Conservation (phyloP, 306 rosid genomes). For the Phaseolus lunatus region DNA sequence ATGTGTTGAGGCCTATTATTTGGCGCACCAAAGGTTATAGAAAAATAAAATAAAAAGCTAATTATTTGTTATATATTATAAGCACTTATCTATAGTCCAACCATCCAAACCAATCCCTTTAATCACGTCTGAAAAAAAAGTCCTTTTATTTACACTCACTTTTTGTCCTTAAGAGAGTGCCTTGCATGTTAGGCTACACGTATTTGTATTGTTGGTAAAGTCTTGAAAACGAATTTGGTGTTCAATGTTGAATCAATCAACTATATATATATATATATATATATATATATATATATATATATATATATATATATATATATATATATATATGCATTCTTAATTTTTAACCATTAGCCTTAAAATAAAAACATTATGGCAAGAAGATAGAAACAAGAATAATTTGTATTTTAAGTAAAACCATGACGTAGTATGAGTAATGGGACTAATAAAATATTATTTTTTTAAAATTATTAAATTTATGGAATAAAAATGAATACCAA, state of each 20-base stretch:
- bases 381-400: too few relatives aligned
- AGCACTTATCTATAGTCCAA: not conserved
- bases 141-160: not conserved
- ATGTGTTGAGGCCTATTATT: not conserved
- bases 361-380: too few relatives aligned
- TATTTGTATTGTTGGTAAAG: not conserved
- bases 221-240: slow-evolving; percentile 2
- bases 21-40: not conserved
- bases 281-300: too few relatives aligned
- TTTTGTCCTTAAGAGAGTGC: not conserved
- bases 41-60: not conserved
- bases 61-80: not conserved
- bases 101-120: not conserved
- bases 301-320: too few relatives aligned
- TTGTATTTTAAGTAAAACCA: too few relatives aligned
- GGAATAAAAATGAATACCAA: not conserved
- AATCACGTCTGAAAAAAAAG: not conserved
- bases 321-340: too few relatives aligned
- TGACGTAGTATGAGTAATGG: too few relatives aligned
- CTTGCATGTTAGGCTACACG: slow-evolving; percentile 15
- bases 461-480: not conserved
- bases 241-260: not conserved
- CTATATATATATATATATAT: too few relatives aligned
- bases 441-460: too few relatives aligned
- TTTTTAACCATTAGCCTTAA: too few relatives aligned